Conservation (phyloP, 148 eudicot genomes). For the Vaccinium vitisidaea region DNA sequence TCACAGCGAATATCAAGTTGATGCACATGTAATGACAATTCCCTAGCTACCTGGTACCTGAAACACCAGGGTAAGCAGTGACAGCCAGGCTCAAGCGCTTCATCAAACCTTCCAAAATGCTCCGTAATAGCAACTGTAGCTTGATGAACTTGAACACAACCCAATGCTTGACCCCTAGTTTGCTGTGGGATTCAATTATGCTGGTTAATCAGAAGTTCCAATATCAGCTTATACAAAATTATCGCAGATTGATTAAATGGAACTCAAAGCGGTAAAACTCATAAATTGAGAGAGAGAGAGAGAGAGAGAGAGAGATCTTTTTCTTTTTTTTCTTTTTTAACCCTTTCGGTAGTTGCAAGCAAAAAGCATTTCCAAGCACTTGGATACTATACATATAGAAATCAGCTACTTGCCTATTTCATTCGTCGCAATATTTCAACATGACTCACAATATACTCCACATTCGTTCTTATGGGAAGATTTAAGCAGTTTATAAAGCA, state of each 20-base stretch:
- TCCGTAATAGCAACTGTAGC: slow-evolving; percentile 37
- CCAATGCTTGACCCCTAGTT: slow-evolving; percentile 40
- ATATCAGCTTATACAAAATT: not conserved
- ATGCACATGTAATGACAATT: slow-evolving; percentile 37
- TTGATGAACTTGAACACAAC: slow-evolving; percentile 41
- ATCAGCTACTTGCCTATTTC: not conserved
- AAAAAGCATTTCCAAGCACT: not conserved
- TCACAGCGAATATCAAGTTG: slow-evolving; percentile 52
- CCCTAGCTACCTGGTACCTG: slow-evolving; percentile 39
- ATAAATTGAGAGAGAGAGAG: not conserved
- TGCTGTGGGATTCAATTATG: not conserved
- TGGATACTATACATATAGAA: not conserved
- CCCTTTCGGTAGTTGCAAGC: not conserved
- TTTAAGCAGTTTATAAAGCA: not conserved
- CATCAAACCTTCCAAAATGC: slow-evolving; percentile 37
- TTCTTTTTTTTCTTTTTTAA: not conserved
- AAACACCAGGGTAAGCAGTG: slow-evolving; percentile 49
- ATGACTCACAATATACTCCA: not conserved
- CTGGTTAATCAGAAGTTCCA: not conserved
- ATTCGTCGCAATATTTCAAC: not conserved
- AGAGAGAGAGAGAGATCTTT: not conserved
- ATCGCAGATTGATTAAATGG: not conserved
- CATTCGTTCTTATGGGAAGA: not conserved
- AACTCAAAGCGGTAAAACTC: not conserved
- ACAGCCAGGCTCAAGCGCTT: slow-evolving; percentile 45